A percentile compares a stretch with the other conserved stretches of the same genome.
Conservation (phyloP, 352 stramenopile species). For the Phytophthora meadii region DNA sequence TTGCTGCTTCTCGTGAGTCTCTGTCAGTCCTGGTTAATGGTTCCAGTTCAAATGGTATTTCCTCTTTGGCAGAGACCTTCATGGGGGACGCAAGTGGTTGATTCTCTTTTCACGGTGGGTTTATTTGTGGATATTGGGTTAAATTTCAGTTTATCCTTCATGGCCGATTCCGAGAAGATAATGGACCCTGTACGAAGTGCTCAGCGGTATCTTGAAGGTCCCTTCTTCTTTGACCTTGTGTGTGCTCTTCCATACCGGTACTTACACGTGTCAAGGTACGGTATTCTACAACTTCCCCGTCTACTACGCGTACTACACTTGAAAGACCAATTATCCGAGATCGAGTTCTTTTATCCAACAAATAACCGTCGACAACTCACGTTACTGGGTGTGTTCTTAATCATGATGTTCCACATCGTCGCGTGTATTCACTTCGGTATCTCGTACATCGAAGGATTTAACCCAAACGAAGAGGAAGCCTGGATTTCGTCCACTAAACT, state of each 20-base stretch:
- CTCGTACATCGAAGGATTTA: conserved; percentile 50
- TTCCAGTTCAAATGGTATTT: conserved; percentile 65
- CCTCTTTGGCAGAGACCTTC: conserved; percentile 42
- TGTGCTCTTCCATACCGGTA: conserved; percentile 57
- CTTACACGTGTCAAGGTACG: conserved; percentile 30
- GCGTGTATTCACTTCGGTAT: conserved; percentile 52
- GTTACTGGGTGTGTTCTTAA: conserved; percentile 44
- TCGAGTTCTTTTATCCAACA: conserved; percentile 53
- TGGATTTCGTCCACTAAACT: conserved; percentile 43
- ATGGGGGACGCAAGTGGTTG: conserved; percentile 38
- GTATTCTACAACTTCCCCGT: conserved; percentile 46
- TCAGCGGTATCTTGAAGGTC: conserved; percentile 39
- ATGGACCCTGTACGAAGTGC: conserved; percentile 48
- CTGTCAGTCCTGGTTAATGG: conserved; percentile 55
- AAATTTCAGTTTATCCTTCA: conserved; percentile 69
- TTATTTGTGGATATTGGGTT: conserved; percentile 58
- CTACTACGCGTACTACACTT: conserved; percentile 44
- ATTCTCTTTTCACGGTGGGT: conserved; percentile 40
- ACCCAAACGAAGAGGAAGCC: conserved; percentile 30
- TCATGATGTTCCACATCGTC: conserved; percentile 64
- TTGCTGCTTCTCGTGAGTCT: conserved; percentile 41
- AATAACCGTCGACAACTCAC: conserved; percentile 53
- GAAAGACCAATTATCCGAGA: conserved; percentile 38
- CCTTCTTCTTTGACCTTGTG: conserved; percentile 51
- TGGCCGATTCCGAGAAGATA: conserved; percentile 61